phyloP scores from a whole-genome alignment of 2,329 filamentous ascomycete species.

The Trichoderma polysporum region DNA sequence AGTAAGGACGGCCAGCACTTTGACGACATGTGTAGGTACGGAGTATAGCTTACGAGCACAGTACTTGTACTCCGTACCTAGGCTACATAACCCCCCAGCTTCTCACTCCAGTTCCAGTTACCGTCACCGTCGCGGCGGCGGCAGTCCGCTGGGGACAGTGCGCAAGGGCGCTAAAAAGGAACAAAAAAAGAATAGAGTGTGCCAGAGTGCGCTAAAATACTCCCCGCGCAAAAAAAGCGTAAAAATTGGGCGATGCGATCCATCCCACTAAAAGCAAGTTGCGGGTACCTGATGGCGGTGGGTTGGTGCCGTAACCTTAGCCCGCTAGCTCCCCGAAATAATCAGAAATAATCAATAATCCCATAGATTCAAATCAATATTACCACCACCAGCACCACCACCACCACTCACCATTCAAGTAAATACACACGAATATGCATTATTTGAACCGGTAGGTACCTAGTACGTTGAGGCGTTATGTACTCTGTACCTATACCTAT shows the following conservation, averaged over 20 bases:
- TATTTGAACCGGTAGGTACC: too few species aligned
- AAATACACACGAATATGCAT: too few species aligned
- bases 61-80: background rate
- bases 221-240: background rate
- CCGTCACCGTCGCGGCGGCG: conserved; percentile 8
- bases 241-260: background rate
- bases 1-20: too few species aligned
- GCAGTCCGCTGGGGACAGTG: background rate
- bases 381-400: background rate
- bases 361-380: background rate
- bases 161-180: background rate
- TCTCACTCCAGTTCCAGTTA: conserved; percentile 1
- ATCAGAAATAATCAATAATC: background rate
- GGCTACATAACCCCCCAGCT: too few species aligned
- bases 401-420: background rate
- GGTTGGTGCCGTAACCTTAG: background rate
- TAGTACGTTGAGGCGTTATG: background rate
- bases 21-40: too few species aligned
- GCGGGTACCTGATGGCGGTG: background rate
- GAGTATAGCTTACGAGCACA: too few species aligned
- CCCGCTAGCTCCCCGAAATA: background rate
- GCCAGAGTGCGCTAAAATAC: background rate
- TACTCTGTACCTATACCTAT: background rate
- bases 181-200: too few species aligned
- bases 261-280: background rate